Evolutionary conservation across 2,329 filamentous ascomycete species (phyloP), one percentile per base, ranked within the genome.

Genomic region (Lecanicillium sp.): DNA sequence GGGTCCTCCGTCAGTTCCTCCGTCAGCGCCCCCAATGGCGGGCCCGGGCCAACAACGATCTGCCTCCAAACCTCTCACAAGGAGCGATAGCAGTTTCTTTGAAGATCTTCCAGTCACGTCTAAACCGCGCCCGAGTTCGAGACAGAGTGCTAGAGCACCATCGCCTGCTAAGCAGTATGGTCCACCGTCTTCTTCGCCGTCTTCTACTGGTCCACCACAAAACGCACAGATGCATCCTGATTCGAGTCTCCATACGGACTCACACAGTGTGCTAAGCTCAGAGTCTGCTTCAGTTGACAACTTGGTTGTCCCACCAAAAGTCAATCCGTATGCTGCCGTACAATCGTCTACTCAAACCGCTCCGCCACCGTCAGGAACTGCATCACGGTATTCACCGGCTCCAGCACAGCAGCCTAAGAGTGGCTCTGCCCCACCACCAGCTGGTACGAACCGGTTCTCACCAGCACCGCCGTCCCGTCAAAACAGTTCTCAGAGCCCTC

Each of bases 41-140:
- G n/a, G n/a, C n/a, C n/a, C n/a, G n/a, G 22, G 22, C 11, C 22
- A 25, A 11, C 22, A 25, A 25, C 22, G 7, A 11, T 11, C 7
- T 11, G 22, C 11, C 7, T 11, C 22, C 7, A 25, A 25, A 11
- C 22, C 22, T 6, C 22, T 25, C 11, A 11, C 7, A 25, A 6
- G 22, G 11, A 25, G 22, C 55, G 54, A 22, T 70, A 73, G 44
- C 59, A 68, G 72, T 48, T 90, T 90, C 56, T 90, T 88, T 48
- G 85, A 89, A 58, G 85, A 90, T 39, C 65, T 90, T 16, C 85
- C 85, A 1, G 58, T 82, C 37, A 59, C 71, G 2, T 60, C 73
- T 4, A 80, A 71, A 52, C 71, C 78, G n/a, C 73, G 80, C 18
- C 74, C 78, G 14, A 68, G 70, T 17, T 73, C 75, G 2, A 69